These are phyloP conservation scores for Wickerhamomyces mucosus DNA, from an alignment of 805 yeast species.

Conservation along the genomic window DNA sequence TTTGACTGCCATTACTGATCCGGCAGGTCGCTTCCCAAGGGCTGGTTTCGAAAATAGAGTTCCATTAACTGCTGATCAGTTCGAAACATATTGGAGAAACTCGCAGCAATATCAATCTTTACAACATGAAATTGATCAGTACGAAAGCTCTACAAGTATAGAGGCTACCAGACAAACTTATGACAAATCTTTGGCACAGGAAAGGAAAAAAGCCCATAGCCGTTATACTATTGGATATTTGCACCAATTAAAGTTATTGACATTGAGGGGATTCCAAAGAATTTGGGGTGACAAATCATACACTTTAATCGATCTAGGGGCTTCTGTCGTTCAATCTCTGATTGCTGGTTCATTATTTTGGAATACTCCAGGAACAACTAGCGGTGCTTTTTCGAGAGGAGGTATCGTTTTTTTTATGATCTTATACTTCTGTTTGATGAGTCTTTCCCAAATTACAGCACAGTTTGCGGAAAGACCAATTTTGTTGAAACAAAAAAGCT, in stretches of 20 bases:
- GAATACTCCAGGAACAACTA: constrained; percentile 53
- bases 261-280: constrained; percentile 28
- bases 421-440: constrained; percentile 42
- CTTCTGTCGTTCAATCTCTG: constrained; percentile 43
- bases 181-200: constrained; percentile 19
- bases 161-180: constrained; percentile 27
- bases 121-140: constrained; percentile 34
- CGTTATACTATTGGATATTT: constrained; percentile 34
- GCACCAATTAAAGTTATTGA: constrained; percentile 33
- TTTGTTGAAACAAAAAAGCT: constrained; percentile 60
- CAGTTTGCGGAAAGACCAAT: constrained; percentile 47
- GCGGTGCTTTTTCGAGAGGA: constrained; percentile 57
- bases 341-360: constrained; percentile 53
- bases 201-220: constrained; percentile 20
- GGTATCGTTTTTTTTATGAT: constrained; percentile 44
- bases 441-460: constrained; percentile 36
- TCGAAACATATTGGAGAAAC: constrained; percentile 46
- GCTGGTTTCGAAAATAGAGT: constrained; percentile 41
- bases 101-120: constrained; percentile 35
- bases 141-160: constrained; percentile 21
- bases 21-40: constrained; percentile 43
- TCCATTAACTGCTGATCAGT: constrained; percentile 56
- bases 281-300: constrained; percentile 46
- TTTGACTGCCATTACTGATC: constrained; percentile 63
- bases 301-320: constrained; percentile 19